Percentiles rank a stretch among this genome's conserved stretches.
Conservation (phyloP, 257 asterid genomes). For the Gynochthodes officinalis region DNA sequence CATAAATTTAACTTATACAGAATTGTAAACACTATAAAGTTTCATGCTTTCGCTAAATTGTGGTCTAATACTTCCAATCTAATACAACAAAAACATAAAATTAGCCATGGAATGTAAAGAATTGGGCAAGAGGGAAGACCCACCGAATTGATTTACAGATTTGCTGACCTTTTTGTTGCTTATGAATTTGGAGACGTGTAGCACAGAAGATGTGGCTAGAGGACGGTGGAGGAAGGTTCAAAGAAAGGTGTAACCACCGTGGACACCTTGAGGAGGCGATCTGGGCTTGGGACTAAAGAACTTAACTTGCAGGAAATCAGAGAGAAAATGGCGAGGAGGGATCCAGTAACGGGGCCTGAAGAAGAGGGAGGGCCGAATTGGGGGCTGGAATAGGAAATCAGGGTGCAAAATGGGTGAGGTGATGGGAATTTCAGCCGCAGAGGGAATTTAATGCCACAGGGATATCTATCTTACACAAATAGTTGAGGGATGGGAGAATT, state of each 20-base stretch:
- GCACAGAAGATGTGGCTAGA: no score
- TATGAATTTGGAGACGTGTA: background rate
- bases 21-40: background rate
- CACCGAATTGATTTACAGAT: background rate
- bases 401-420: background rate
- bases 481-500: no score
- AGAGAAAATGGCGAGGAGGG: background rate
- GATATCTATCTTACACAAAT: no score
- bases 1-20: background rate
- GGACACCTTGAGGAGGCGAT: background rate
- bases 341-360: background rate
- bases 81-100: background rate
- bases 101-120: background rate
- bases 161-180: background rate
- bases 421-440: background rate
- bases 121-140: background rate
- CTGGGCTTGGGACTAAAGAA: background rate
- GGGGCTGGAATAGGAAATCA: no score
- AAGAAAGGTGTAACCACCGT: background rate
- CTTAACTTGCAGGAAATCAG: background rate
- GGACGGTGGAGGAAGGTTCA: background rate
- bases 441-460: background rate
- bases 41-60: background rate
- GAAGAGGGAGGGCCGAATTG: no score
- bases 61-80: background rate